Evolutionary conservation across 352 stramenopile species (phyloP).

Genomic region (Phytophthora gonapodyides): DNA sequence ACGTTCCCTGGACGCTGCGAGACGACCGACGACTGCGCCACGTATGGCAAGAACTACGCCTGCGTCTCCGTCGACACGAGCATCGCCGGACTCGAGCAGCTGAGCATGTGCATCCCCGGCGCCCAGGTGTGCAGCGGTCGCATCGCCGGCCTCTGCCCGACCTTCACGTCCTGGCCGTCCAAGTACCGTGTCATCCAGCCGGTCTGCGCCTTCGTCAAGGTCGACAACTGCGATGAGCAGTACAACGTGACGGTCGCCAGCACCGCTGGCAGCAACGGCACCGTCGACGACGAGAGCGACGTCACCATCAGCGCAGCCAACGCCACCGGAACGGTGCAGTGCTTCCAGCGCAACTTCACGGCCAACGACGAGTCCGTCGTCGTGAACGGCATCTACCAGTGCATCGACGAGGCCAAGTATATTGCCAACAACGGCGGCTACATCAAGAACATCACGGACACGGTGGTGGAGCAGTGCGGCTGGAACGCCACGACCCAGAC

Average conservation of each 20-base stretch:
- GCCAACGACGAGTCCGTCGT: constrained; percentile 43
- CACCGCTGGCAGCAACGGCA: constrained; percentile 32
- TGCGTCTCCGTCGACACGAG: constrained; percentile 73
- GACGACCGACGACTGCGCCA: constrained; percentile 51
- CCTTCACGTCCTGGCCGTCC: constrained; percentile 71
- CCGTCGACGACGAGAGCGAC: constrained; percentile 24
- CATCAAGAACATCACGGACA: constrained; percentile 67
- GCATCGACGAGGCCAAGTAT: constrained; percentile 70
- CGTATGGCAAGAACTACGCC: constrained; percentile 64
- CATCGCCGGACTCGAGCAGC: constrained; percentile 54
- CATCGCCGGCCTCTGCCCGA: constrained; percentile 68
- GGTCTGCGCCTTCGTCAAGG: constrained; percentile 69
- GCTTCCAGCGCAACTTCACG: constrained; percentile 72
- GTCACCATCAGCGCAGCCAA: constrained; percentile 28
- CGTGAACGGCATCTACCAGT: constrained; percentile 81
- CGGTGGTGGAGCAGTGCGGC: constrained; percentile 54
- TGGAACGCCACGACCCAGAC: constrained; percentile 48
- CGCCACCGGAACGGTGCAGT: constrained; percentile 58
- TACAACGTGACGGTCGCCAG: constrained; percentile 42
- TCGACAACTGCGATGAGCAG: constrained; percentile 66
- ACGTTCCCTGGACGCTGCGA: constrained; percentile 60
- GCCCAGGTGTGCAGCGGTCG: constrained; percentile 60
- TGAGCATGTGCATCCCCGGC: constrained; percentile 73
- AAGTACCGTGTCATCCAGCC: constrained; percentile 73
- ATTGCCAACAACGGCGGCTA: constrained; percentile 55